These are phyloP conservation scores for Amanita brunnescens DNA, from an alignment of 768 basidiomycete species.

Conservation along the genomic window DNA sequence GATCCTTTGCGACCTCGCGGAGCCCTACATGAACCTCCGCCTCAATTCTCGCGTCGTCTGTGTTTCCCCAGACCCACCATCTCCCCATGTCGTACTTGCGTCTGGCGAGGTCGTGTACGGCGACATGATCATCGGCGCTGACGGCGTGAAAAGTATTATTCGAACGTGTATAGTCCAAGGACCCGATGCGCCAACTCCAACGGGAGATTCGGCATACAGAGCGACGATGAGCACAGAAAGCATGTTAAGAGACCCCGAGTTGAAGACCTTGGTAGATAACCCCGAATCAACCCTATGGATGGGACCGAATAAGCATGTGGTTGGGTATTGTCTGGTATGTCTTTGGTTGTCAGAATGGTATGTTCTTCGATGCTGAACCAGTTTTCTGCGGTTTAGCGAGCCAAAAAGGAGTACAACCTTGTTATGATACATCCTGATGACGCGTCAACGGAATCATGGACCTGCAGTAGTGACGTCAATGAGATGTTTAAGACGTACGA, in stretches of 20 bases:
- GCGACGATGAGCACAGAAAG: constrained; percentile 37
- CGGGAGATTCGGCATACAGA: constrained; percentile 59
- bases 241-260: constrained; percentile 42
- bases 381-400: constrained; percentile 16
- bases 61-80: constrained; percentile 12
- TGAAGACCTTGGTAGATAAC: constrained; percentile 39
- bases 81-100: constrained; percentile 27
- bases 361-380: neutral
- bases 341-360: neutral
- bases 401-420: constrained; percentile 34
- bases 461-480: constrained; percentile 29
- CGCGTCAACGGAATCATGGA: constrained; percentile 35
- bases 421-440: constrained; percentile 34
- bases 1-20: constrained; percentile 26
- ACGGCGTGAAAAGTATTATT: constrained; percentile 41
- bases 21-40: constrained; percentile 27
- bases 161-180: constrained; percentile 43
- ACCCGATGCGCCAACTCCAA: constrained; percentile 35
- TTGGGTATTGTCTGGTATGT: constrained; percentile 29
- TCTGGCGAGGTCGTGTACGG: constrained; percentile 33
- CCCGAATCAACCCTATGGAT: constrained; percentile 54
- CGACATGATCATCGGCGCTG: constrained; percentile 40
- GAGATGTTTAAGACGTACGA: constrained; percentile 39
- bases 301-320: constrained; percentile 35
- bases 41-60: constrained; percentile 25